Base-by-base conservation (phyloP, 192 early-diverging fungal species). In the Coemansia sp. region DNA sequence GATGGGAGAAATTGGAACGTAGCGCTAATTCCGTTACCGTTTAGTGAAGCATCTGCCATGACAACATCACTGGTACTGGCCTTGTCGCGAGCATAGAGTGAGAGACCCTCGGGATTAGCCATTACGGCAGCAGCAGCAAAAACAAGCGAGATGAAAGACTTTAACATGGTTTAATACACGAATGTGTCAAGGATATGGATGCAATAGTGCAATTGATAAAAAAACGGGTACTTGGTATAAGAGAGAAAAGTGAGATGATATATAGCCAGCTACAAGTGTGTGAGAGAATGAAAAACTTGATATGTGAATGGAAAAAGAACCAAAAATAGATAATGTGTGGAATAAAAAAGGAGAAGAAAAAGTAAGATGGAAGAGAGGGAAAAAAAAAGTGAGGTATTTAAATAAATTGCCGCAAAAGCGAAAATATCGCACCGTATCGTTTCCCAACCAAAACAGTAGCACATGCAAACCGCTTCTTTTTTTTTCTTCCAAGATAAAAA, bases 1-100 rank as follows among this genome's bases (percentile, higher is more conserved):
- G 23, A 9, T 11, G 46, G 54, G 24, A 54, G 24, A 49, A 74
- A 74, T 20, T 15, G 49, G 44, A 74, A 46, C 13, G 35, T 50
- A 2, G 51, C 59, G 18, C 27, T 32, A 25, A 58, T 53, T 11
- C 38, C 34, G 22, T 37, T 33, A 32, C 50, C 60, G 19, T 32
- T 34, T 26, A 60, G 37, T 33, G 41, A 45, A 7, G 71, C 71
- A 14, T 49, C 40, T 0, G 61, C 61, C 33, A 53, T 20, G 17
- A 23, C 26, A 25, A 35, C 20, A 10, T 35, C 32, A 13, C 32
- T 35, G 20, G 46, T 11, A 13, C 26, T 10, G 32, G 14, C 29
- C 4, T n/a, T n/a, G n/a, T n/a, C 18, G 19, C 46, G 46, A 18
- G 19, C 22, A 15, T n/a, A 11, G 15, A 14, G 17, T 13, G 29